These are phyloP conservation scores for Kazachstania kunashirensis DNA, from an alignment of 805 yeast genomes.

Conservation along the genomic window DNA sequence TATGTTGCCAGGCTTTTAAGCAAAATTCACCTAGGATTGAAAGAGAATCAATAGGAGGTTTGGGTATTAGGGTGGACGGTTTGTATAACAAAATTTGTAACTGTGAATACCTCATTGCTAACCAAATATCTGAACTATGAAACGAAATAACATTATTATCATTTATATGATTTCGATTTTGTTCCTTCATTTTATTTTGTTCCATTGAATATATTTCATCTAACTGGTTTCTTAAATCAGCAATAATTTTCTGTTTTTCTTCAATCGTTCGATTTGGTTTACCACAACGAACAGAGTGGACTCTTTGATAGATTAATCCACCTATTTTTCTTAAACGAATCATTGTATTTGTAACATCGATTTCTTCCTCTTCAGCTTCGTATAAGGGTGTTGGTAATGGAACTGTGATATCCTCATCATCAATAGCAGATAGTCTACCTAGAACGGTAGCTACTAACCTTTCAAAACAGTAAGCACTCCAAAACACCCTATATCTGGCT, in stretches of 20 bases:
- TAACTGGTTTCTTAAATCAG: slow-evolving; percentile 28
- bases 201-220: slow-evolving; percentile 24
- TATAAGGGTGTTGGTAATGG: slow-evolving; percentile 34
- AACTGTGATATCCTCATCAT: slow-evolving; percentile 42
- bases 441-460: slow-evolving; percentile 39
- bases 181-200: slow-evolving; percentile 16
- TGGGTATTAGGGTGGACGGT: slow-evolving; percentile 41
- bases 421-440: slow-evolving; percentile 40
- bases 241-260: slow-evolving; percentile 29
- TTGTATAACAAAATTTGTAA: slow-evolving; percentile 38
- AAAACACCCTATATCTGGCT: slow-evolving; percentile 37
- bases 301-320: slow-evolving; percentile 36
- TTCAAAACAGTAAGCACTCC: slow-evolving; percentile 43
- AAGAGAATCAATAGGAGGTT: slow-evolving; percentile 33
- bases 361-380: slow-evolving; percentile 34
- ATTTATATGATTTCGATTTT: slow-evolving; percentile 9
- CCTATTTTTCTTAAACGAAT: slow-evolving; percentile 38
- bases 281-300: slow-evolving; percentile 38
- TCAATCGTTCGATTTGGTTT: slow-evolving; percentile 24
- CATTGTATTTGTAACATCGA: slow-evolving; percentile 34
- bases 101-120: slow-evolving; percentile 37
- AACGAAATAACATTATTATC: slow-evolving; percentile 21
- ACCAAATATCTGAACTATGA: slow-evolving; percentile 30
- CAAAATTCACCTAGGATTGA: slow-evolving; percentile 38
- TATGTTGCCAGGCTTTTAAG: slow-evolving; percentile 37